phyloP scores from a whole-genome alignment of 257 asterid genomes.

The Solanum corneliomulleri region DNA sequence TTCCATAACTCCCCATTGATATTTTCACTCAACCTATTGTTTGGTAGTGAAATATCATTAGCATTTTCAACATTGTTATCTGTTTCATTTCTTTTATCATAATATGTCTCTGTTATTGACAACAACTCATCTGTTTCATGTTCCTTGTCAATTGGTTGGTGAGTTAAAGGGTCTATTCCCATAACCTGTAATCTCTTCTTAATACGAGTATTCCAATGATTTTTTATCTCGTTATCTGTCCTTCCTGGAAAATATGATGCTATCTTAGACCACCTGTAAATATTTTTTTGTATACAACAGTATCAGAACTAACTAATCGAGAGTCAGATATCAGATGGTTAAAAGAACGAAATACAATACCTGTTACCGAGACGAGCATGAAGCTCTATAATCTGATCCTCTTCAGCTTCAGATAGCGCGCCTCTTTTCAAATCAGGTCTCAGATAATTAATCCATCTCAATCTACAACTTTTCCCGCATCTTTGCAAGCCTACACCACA shows the following conservation, averaged over 20 bases:
- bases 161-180: slow-evolving; percentile 43
- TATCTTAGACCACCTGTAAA: slow-evolving; percentile 59
- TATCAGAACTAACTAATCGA: background rate
- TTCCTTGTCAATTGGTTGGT: slow-evolving; percentile 7
- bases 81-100: background rate
- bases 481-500: slow-evolving; percentile 30
- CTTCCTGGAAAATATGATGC: slow-evolving; percentile 65
- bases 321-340: background rate
- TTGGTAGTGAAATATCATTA: background rate
- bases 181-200: slow-evolving; percentile 41
- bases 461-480: slow-evolving; percentile 64
- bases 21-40: slow-evolving; percentile 3
- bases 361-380: slow-evolving; percentile 75
- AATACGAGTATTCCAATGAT: slow-evolving; percentile 66
- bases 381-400: slow-evolving; percentile 52
- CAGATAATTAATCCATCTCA: slow-evolving; percentile 54
- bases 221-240: slow-evolving; percentile 62
- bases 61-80: background rate
- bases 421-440: slow-evolving; percentile 69
- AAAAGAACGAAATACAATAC: slow-evolving; percentile 2
- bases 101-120: background rate
- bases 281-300: background rate
- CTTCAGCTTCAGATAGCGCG: slow-evolving; percentile 40
- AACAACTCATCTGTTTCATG: background rate
- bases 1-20: slow-evolving; percentile 11